Base-by-base conservation (phyloP, 83 land plant species). In the Picea engelmannii region DNA sequence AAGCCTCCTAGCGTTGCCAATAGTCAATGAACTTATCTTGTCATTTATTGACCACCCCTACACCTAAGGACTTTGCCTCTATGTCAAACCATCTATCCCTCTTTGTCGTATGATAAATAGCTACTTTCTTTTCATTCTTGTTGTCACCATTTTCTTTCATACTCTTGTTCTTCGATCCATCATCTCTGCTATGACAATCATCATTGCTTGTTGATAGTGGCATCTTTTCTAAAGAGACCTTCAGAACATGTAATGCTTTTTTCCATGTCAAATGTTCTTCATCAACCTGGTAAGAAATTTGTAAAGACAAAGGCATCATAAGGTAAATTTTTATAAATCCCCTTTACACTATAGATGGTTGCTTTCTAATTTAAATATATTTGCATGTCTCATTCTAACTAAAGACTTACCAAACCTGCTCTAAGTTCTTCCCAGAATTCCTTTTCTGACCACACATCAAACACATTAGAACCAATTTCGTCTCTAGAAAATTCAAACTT, bases 41-140 rank as follows among this genome's bases (percentile, higher is more conserved):
- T 2, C 31, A 7, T 66, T 69, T 77, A 84, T 81, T 76, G n/a
- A 79, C 63, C 40, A 73, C 78, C 11, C 88, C 93, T 15, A 96
- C 87, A 81, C 96, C 98, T 76, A 94, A 63, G 70, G 95, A 96
- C 60, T 81, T 89, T 55, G 98, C 96, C 82, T 96, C 98, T 66
- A 88, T 75, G 17, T 86, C 84, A 79, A 95, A 95, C 93, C 92
- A 96, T 31, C 66, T 71, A 55, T 85, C 94, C 70, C 35, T 31
- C 35, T 27, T 27, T 31, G 35, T 31, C 35, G 1, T 31, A 31
- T 31, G 35, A 31, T 31, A 2, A 31, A 31, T 31, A 31, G 35
- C 35, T 1, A 31, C 35, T 31, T 31, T 31, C 35, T 31, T 31
- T 76, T 60, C 64, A 25, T 62, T 60, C 35, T 55, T 15, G 21